phyloP scores from a whole-genome alignment of 2,329 filamentous ascomycete species.

The Teratosphaeria zuluensis region DNA sequence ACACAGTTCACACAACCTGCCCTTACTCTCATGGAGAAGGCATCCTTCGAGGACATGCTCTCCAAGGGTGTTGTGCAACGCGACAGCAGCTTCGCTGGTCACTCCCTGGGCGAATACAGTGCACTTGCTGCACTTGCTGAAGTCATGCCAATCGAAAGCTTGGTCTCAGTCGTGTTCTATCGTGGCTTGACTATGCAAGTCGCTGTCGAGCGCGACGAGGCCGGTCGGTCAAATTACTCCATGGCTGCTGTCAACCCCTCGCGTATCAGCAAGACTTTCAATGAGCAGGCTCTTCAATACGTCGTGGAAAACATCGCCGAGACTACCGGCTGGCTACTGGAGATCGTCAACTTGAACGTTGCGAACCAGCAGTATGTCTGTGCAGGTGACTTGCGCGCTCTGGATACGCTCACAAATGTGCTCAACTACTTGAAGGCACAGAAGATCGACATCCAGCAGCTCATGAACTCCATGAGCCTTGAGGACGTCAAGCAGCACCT shows the following conservation, averaged over 20 bases:
- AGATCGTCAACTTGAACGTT: conserved; percentile 94
- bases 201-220: conserved; percentile 88
- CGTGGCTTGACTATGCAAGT: conserved; percentile 98
- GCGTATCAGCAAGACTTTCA: conserved; percentile 97
- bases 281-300: conserved; percentile 92
- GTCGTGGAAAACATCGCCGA: conserved; percentile 93
- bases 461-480: conserved; percentile 75
- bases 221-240: conserved; percentile 91
- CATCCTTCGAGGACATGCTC: conserved; percentile 98
- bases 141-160: conserved; percentile 98
- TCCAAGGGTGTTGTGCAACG: conserved; percentile 90
- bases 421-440: conserved; percentile 94
- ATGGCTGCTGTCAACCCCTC: conserved; percentile 99
- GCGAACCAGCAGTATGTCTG: conserved; percentile 62
- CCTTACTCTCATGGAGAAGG: conserved; percentile 98
- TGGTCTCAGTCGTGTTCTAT: conserved; percentile 98
- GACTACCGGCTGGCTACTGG: conserved; percentile 86
- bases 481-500: conserved; percentile 88
- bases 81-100: conserved; percentile 94
- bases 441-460: conserved; percentile 91
- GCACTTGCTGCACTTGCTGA: conserved; percentile 91
- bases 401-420: conserved; percentile 62
- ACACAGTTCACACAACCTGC: conserved; percentile 98
- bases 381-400: conserved; percentile 56
- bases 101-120: conserved; percentile 97